These are phyloP conservation scores for Uronychia binucleata DNA, from an alignment of 73 alveolate species.

Conservation along the genomic window DNA sequence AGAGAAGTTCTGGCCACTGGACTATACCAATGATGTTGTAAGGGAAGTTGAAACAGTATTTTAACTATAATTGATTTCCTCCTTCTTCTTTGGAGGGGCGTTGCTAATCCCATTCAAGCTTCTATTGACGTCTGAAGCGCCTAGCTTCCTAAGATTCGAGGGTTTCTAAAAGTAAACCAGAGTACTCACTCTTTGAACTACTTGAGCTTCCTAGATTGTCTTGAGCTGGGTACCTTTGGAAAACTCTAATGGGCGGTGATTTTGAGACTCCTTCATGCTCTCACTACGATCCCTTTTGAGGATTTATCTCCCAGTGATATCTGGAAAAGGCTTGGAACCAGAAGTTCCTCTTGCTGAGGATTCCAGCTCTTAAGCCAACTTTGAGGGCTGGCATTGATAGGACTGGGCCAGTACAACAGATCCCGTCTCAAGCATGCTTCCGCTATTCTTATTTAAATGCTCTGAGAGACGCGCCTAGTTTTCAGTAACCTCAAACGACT, in stretches of 20 bases:
- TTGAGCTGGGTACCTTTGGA: neutral
- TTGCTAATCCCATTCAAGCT: too few species aligned
- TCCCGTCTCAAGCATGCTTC: neutral
- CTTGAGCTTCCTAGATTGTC: neutral
- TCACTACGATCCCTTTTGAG: neutral
- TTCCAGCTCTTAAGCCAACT: neutral
- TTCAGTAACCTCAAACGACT: neutral
- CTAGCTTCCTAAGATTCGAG: neutral
- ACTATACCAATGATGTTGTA: too few species aligned
- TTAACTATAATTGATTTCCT: too few species aligned
- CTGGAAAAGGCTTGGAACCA: neutral
- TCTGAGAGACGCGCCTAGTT: neutral
- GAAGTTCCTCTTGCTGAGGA: neutral
- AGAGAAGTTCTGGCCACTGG: too few species aligned
- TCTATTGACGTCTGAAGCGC: too few species aligned
- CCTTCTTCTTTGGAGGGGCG: too few species aligned
- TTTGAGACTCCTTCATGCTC: neutral
- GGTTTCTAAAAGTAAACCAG: neutral
- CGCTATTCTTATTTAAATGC: neutral
- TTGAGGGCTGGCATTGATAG: neutral
- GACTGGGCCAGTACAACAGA: neutral
- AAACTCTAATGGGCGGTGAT: neutral
- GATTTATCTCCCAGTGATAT: neutral
- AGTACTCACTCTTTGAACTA: neutral
- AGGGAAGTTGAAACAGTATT: too few species aligned